These are phyloP conservation scores for Styphnolobium japonicum DNA, from an alignment of 306 rosid genomes.

Conservation along the genomic window DNA sequence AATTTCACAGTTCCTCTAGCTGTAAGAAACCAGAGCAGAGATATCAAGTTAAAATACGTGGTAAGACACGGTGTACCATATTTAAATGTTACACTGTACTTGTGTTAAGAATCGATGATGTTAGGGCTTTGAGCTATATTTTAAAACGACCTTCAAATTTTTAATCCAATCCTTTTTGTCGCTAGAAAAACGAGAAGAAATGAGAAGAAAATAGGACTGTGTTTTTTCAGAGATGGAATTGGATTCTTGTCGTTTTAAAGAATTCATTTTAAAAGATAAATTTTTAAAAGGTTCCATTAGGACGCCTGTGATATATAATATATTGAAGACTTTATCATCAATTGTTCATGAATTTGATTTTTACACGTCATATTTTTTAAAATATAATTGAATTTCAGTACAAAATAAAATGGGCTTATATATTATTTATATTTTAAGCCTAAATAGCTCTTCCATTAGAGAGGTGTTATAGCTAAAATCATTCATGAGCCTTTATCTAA, in stretches of 20 bases:
- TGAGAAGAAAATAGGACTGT: neutral
- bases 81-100: neutral
- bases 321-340: too few relatives aligned
- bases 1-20: neutral
- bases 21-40: neutral
- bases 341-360: too few relatives aligned
- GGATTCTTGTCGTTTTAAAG: neutral
- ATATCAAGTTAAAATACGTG: neutral
- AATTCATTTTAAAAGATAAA: neutral
- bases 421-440: too few relatives aligned
- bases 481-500: too few relatives aligned
- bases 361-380: too few relatives aligned
- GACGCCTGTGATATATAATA: too few relatives aligned
- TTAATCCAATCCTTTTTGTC: neutral
- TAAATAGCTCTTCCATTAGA: too few relatives aligned
- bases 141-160: neutral
- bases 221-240: neutral
- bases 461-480: too few relatives aligned
- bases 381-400: too few relatives aligned
- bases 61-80: neutral
- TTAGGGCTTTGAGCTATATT: neutral
- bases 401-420: too few relatives aligned
- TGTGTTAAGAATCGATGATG: too few relatives aligned
- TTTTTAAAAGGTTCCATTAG: too few relatives aligned
- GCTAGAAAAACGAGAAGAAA: neutral